Base-by-base conservation (phyloP, 345 rosid species). In the Rhodamnia argentea region DNA sequence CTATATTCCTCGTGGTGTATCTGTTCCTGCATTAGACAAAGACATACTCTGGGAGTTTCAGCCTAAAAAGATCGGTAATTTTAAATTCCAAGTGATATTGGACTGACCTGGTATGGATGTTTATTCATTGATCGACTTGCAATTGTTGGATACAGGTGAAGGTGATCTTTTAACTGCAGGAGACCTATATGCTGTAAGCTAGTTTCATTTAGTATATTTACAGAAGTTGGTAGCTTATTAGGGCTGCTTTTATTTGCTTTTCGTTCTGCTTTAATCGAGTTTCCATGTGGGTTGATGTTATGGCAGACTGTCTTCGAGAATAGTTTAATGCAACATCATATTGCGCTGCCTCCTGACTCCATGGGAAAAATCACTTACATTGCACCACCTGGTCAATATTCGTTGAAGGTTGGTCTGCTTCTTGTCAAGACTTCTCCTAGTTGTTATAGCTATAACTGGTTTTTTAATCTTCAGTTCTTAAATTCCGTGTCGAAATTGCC, bases 301-400 rank as follows among this genome's bases (percentile, higher is more conserved):
- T 54, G 90, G 92, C 96, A 98, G 99, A 93, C 93, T 44, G 99
- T 98, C 89, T 95, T 93, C 44, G 99, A 98, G 92, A 98, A 96
- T 93, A 98, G 92, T 88, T 89, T 98, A 82, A 96, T 98, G 98
- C 89, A 93, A 75, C 99, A 98, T 87, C 96, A 91, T 87, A 93
- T 98, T 88, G 98, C 93, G 4, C 95, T 96, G 85, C 99, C 99
- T 85, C 99, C 99, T 84, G 98, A 95, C 92, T 92, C 97, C 58
- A 96, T 98, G 99, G 99, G 99, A 59, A 98, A 98, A 90, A 87
- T 98, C 88, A 91, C 94, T 86, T 98, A 96, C 87, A 85, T 96
- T 93, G 99, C 99, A 74, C 96, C 98, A 29, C 93, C 99, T 90
- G 99, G 99, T 90, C 99, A 98, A 93, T 98, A 98, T 91, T 95